Base-by-base conservation (phyloP, 2,329 filamentous ascomycete genomes). In the Claviceps maximensis region DNA sequence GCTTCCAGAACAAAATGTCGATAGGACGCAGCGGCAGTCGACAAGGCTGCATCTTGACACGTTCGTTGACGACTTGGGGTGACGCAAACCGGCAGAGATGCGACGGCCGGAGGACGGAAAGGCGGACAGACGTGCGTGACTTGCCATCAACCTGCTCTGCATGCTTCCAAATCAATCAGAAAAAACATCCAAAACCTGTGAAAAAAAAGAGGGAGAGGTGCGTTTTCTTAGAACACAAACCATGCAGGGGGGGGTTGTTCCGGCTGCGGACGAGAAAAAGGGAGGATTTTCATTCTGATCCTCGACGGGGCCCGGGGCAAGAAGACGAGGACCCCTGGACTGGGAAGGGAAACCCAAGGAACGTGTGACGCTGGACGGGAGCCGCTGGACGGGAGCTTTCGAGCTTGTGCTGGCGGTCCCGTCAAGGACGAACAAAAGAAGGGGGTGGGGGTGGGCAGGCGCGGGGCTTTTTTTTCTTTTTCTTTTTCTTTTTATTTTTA, bases 51-150 rank as follows among this genome's bases (percentile, higher is more conserved):
- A 47, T 49, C 29, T 38, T 38, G 27, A n/a, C 46, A 36, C 38
- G 31, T 27, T 36, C 13, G 33, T 17, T 38, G 33, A 40, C 48
- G 44, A 47, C 29, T 21, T 3, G 41, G 12, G 29, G 13, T 36
- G 46, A 27, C 21, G 45, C 51, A 47, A 29, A n/a, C 21, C 47
- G 51, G 47, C 38, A 45, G 51, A 49, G 51, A 49, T 48, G 40
- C 19, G 45, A 49, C 46, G 36, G 36, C 38, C 13, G 41, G 41
- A 21, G 21, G 21, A 4, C 9, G 21, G 19, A 23, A 23, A 23
- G 41, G 21, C 21, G 40, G 29, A 38, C 33, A 17, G 17, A 38
- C 33, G 4, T 38, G 33, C 33, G 13, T 38, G 33, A 38, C 17
- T 38, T 38, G 33, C 13, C 33, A 17, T 38, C 33, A 3, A 38